Evolutionary conservation across 768 basidiomycete species (phyloP), one percentile per base, ranked within the genome.

Genomic region (Naganishia antarctica): DNA sequence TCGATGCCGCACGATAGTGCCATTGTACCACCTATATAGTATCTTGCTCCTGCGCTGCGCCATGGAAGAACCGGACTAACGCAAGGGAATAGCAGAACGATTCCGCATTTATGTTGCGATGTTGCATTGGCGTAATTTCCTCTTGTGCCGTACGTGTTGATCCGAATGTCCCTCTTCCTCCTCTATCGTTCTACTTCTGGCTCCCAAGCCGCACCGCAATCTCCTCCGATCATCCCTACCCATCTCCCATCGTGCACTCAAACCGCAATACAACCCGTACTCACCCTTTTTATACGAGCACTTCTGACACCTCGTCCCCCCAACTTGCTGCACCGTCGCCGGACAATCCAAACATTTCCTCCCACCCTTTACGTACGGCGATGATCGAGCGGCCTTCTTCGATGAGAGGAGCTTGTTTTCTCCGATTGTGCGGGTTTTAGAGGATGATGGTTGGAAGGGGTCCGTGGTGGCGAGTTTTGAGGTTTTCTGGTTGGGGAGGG

Each of bases 321-420:
- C 68, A 45, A 72, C 73, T 60, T 78, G 73, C 59, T 73, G 67
- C 15, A 70, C 69, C 16, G 72, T 61, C 61, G 75, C 73, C 62
- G 76, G 76, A 61, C 78, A 78, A 63, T 78, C 78, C 28, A 76
- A 53, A 69, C 78, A 78, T 46, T 76, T 77, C 31, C 71, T 74
- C 16, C 70, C 69, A 64, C 73, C 70, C 28, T 61, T 65, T 21
- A n/a, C 53, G n/a, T 57, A 57, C 34, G 53, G 53, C 58, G 74
- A 73, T 18, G 73, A 70, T n/a, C 66, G 66, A 32, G 73, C 72
- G 32, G 68, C 71, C 7, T 72, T 66, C 59, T 76, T 66, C 0
- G 73, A 69, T 0, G 71, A 66, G 16, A 78, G 64, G 1, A 78
- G 68, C 53, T 78, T 78, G 69, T 78, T 78, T 65, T 77, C 78